Conservation (phyloP, 345 rosid genomes). For the Eutrema heterophyllum region DNA sequence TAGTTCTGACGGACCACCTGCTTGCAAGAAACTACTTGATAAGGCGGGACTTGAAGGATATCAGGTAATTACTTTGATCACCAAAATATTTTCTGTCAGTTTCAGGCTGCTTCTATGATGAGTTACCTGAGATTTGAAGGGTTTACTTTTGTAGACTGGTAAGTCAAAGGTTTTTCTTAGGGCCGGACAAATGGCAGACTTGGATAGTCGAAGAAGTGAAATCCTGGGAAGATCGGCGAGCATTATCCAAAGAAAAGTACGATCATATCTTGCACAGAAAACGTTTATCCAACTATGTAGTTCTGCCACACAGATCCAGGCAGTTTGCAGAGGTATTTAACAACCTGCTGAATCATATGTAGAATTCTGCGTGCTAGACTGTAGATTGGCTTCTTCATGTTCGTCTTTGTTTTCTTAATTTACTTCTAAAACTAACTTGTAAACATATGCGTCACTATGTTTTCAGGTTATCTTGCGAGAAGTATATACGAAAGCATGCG, state of each 20-base stretch:
- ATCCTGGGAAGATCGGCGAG: conserved; percentile 93
- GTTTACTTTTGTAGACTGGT: conserved; percentile 69
- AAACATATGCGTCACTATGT: background rate
- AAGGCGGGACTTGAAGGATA: conserved; percentile 76
- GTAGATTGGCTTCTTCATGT: background rate
- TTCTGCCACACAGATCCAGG: conserved; percentile 69
- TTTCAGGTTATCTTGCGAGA: no score
- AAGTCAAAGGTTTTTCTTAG: conserved; percentile 89
- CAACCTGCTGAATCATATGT: background rate
- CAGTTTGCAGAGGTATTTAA: conserved; percentile 78
- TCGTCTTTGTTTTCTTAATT: background rate
- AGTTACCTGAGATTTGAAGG: conserved; percentile 19
- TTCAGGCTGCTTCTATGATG: conserved; percentile 14
- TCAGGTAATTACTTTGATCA: conserved; percentile 52
- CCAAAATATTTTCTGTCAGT: background rate
- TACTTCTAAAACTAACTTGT: background rate
- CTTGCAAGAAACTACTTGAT: conserved; percentile 88
- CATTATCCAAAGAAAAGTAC: conserved; percentile 90
- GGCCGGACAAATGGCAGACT: conserved; percentile 99
- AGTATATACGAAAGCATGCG: no score
- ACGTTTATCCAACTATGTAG: conserved; percentile 50
- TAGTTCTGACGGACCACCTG: conserved; percentile 73
- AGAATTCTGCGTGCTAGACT: background rate
- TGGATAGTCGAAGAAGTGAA: conserved; percentile 84
- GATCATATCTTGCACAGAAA: conserved; percentile 79